Evolutionary conservation across 2,329 filamentous ascomycete genomes (phyloP), one percentile per base, ranked within the genome.

Genomic region (Clathrospora elynae): DNA sequence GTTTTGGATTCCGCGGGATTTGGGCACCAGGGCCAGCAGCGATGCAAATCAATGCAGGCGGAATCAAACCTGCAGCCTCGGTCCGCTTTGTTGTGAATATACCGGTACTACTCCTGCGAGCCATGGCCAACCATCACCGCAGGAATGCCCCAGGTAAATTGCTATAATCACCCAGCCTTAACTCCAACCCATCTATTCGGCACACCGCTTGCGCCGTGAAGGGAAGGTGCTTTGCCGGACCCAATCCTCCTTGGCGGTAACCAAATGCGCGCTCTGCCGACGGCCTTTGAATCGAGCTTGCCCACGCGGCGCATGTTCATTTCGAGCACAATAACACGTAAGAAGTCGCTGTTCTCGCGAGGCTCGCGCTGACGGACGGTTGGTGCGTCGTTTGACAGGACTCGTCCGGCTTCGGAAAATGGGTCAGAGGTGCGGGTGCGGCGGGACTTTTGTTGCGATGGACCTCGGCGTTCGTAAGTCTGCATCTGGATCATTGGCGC

Each of bases 241-340:
- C 55, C 61, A 20, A 54, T 39, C 51, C 74, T 71, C 48, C 82
- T 74, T 30, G 82, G 81, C 24, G 82, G 82, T 30, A 85, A 66
- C 79, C 80, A 84, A 46, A 84, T 75, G 42, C 75, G 76, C 17
- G 82, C 82, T 50, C 76, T 73, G 13, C 81, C 79, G 11, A 77
- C 73, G 16, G 68, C 68, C 38, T 78, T 77, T 29, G 78, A 71
- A 48, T 81, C 80, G 30, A 85, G 70, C 67, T 85, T 85, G 41
- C 82, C 82, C 47, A 73, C 74, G 29, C 82, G 76, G 24, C 82
- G 76, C 82, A 85, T 85, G 62, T 85, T 84, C 81, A 85, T 84
- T 66, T 85, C 82, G 33, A 85, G 72, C 8, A 85, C 82, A 11
- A 84, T 80, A 51, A 85, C 77, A 23, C 82, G 77, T 32, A 85